Conservation (phyloP, 1,284 basidiomycete species). For the Paramarasmius palmivorus region DNA sequence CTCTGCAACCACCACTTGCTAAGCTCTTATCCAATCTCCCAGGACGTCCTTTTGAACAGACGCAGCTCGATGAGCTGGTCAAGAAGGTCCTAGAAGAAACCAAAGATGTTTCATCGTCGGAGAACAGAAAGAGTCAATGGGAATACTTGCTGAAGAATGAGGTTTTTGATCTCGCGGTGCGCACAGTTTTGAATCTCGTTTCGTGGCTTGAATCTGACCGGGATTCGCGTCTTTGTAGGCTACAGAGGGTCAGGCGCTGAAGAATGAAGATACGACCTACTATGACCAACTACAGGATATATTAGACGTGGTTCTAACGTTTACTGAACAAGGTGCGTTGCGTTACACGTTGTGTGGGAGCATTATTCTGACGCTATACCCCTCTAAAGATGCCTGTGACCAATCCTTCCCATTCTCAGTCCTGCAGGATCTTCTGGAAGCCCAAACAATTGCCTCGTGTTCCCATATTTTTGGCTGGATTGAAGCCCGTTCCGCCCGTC, state of each 20-base stretch:
- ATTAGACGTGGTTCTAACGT: conserved; percentile 56
- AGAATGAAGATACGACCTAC: conserved; percentile 41
- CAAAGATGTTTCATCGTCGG: conserved; percentile 43
- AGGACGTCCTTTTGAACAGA: no score
- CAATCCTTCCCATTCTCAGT: conserved; percentile 57
- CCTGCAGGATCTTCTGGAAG: conserved; percentile 77
- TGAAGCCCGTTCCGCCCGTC: conserved; percentile 62
- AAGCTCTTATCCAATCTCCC: no score
- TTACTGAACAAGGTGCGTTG: conserved; percentile 59
- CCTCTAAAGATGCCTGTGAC: conserved; percentile 50
- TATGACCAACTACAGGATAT: conserved; percentile 46
- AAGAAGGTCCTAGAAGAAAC: conserved; percentile 44
- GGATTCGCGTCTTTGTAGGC: conserved; percentile 35
- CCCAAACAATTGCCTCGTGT: conserved; percentile 79
- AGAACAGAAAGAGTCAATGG: conserved; percentile 69
- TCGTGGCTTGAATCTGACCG: background rate
- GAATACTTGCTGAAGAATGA: conserved; percentile 69
- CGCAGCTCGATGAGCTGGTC: conserved; percentile 41
- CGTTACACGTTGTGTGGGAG: no score
- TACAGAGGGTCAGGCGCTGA: conserved; percentile 54
- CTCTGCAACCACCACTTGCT: background rate
- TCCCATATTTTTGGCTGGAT: conserved; percentile 86
- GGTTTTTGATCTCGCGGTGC: conserved; percentile 67
- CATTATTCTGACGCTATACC: conserved; percentile 9
- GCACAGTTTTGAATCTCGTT: conserved; percentile 26